Conservation (phyloP, 352 stramenopile species). For the Pythium guiyangense region DNA sequence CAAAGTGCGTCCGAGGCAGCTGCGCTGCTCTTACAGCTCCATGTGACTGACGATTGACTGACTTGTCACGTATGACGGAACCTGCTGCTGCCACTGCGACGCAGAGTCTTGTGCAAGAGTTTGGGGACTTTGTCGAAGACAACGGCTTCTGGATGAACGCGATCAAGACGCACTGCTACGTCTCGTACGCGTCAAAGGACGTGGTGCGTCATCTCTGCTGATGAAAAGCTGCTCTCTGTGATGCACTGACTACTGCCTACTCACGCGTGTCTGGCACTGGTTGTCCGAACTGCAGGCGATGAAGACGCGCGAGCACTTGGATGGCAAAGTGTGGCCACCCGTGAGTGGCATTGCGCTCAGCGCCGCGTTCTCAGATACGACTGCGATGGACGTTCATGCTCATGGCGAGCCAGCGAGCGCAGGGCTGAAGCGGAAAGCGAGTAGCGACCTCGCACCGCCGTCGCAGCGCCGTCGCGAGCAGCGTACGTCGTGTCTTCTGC, state of each 20-base stretch:
- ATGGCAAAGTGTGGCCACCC: slow-evolving; percentile 62
- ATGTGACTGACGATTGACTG: not conserved
- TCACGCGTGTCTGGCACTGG: no score
- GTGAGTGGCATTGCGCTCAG: slow-evolving; percentile 47
- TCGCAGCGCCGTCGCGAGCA: not conserved
- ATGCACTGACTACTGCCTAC: not conserved
- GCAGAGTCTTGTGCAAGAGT: slow-evolving; percentile 52
- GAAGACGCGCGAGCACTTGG: slow-evolving; percentile 35
- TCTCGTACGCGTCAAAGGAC: slow-evolving; percentile 55
- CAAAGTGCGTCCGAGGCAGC: slow-evolving; percentile 29
- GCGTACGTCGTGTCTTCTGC: not conserved
- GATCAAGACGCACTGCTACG: slow-evolving; percentile 88
- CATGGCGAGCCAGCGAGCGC: slow-evolving; percentile 16
- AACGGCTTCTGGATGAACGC: slow-evolving; percentile 84
- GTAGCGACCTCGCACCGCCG: slow-evolving; percentile 10
- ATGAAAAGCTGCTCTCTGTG: not conserved
- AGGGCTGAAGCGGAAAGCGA: slow-evolving; percentile 22
- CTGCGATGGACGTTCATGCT: slow-evolving; percentile 46
- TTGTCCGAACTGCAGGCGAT: slow-evolving; percentile 25
- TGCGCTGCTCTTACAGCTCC: no score
- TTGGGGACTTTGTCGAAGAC: slow-evolving; percentile 44
- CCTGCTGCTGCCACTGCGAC: no score
- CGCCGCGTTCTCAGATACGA: slow-evolving; percentile 30
- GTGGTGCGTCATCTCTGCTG: slow-evolving; percentile 21
- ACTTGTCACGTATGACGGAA: not conserved